Evolutionary conservation across 106 monocot genomes (phyloP), one percentile per base, ranked within the genome.

Genomic region (Iris macrosiphon): DNA sequence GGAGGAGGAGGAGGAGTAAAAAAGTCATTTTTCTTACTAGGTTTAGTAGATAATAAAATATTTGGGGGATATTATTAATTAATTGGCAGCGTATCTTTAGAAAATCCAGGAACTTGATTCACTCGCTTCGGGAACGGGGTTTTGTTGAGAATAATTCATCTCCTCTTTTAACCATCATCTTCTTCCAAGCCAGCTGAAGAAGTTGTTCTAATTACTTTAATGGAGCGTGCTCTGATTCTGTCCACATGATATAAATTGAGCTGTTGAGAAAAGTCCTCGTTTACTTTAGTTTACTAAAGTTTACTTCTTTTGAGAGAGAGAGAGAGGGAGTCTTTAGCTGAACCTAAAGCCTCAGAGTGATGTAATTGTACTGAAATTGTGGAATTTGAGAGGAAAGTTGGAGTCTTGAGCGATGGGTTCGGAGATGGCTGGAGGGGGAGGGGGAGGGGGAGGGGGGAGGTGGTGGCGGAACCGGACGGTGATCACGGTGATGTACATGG

Each of bases 101-200:
- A n/a, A n/a, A n/a, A n/a, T n/a, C n/a, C n/a, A 42, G 44, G 37
- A 69, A 64, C 73, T 68, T 63, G 73, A 52, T 79, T 63, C 50
- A 42, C 14, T 50, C 28, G 65, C 61, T 60, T 25, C 46, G 52
- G 61, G 16, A 62, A 70, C 14, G 24, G 22, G 45, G n/a, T 33
- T 10, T 50, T n/a, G n/a, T 40, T 65, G 19, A 16, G 15, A 53
- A 43, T 43, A 42, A 31, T 41, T 65, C 54, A 17, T 12, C 1
- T 37, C 13, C 7, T 22, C 62, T 49, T 52, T 32, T 12, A 15
- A 42, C 15, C 1, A 19, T 10, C 19, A n/a, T 20, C 3, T n/a
- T 1, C 28, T 62, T 17, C 62, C 49, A 17, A 38, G n/a, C n/a
- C n/a, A n/a, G n/a, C n/a, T n/a, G n/a, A n/a, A n/a, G n/a, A n/a